Evolutionary conservation across 306 rosid species (phyloP), one percentile per base, ranked within the genome.

Genomic region (Quercus aquifolioides): DNA sequence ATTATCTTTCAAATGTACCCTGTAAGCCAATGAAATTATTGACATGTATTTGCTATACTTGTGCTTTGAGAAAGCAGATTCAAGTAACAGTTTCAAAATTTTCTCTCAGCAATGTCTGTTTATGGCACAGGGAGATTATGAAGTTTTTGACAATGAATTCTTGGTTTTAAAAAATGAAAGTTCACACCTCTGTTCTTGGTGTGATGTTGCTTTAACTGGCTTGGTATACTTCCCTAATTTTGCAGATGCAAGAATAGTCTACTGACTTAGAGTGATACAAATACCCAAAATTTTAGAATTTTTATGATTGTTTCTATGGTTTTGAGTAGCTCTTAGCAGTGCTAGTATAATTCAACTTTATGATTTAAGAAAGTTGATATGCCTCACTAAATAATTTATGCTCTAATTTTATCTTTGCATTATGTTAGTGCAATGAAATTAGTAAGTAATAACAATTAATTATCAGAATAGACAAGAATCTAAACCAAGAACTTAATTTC

Each of bases 11-110:
- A 12, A 21, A 25, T 57, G 26, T 60, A 54, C 13, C 54, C 54
- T 58, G 58, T 30, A 76, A 71, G 64, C 75, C 25, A 78, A n/a
- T 76, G 51, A 55, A 78, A 76, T 23, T 75, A 49, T 79, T 70
- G 60, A 63, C 65, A 12, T 55, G 35, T 17, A 54, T 30, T 56
- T 55, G 83, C 76, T 63, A 11, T 25, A 8, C 19, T 26, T 26
- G 55, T 67, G 59, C 38, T 9, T 65, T 62, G 43, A 19, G 35
- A 63, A 77, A 14, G 23, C 41, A 28, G 35, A 55, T 54, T 55
- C 18, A 25, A 49, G 26, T 46, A 9, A 5, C n/a, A 8, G 13
- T 21, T 46, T 12, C 49, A 5, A 17, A 70, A 71, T 20, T 51
- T 70, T 35, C 71, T 31, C 71, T 38, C 46, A 38, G 46, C 46